Evolutionary conservation across 371 early-diverging fungal genomes (phyloP).

Genomic region (Zopfochytrium polystomum): DNA sequence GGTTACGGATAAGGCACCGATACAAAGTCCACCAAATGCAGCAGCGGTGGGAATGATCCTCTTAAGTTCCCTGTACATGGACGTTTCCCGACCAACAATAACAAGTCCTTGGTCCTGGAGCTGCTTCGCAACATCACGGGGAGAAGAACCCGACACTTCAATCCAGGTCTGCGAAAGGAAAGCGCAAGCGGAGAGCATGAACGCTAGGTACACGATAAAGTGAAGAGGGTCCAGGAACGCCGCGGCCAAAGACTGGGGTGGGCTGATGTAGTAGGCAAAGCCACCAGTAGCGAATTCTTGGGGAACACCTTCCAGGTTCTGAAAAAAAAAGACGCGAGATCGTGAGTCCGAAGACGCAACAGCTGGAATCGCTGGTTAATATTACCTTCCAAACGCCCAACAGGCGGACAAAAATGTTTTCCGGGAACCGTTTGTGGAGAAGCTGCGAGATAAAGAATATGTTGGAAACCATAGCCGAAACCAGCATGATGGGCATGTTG

Average conservation of each 20-base stretch:
- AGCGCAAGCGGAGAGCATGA: constrained; percentile 94
- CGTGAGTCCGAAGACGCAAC: constrained; percentile 8
- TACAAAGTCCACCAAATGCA: constrained; percentile 93
- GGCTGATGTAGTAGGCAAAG: constrained; percentile 96
- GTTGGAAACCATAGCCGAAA: constrained; percentile 95
- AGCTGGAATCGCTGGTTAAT: not conserved
- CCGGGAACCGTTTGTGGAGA: constrained; percentile 92
- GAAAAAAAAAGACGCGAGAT: constrained; percentile 1
- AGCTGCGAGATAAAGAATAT: constrained; percentile 96
- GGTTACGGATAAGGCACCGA: constrained; percentile 90
- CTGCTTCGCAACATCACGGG: constrained; percentile 95
- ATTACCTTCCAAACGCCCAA: constrained; percentile 97
- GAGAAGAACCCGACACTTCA: constrained; percentile 96
- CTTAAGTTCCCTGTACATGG: constrained; percentile 98
- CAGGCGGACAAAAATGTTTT: constrained; percentile 88
- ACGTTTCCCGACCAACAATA: constrained; percentile 90
- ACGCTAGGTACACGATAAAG: constrained; percentile 87
- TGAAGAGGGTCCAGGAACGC: constrained; percentile 88
- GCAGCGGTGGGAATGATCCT: constrained; percentile 96
- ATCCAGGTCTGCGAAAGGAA: constrained; percentile 98
- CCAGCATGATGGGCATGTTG: constrained; percentile 99
- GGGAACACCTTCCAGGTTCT: constrained; percentile 73
- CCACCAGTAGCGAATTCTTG: constrained; percentile 92
- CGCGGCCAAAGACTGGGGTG: constrained; percentile 84
- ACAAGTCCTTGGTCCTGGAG: constrained; percentile 97